Base-by-base conservation (phyloP, 2,329 filamentous ascomycete genomes). In the Trichoderma oligosporum region DNA sequence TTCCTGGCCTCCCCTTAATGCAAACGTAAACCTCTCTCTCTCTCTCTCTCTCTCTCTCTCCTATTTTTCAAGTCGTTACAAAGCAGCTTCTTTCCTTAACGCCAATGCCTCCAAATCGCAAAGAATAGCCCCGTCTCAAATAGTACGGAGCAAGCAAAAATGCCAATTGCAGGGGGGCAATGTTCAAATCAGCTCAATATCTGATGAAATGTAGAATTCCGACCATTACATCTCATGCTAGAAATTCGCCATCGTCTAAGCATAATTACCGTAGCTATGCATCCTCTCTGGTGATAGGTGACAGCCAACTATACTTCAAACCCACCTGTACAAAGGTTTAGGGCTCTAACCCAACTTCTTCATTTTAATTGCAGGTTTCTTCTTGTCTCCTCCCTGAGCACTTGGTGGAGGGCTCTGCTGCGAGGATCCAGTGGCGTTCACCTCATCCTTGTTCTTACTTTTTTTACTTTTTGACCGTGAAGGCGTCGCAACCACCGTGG, bases 401-500 rank as follows among this genome's bases (percentile, higher is more conserved):
- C 62, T 64, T n/a, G 63, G 56, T 9, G 63, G 56, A 12, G 61
- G 61, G 39, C 58, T 63, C 51, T 63, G 63, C 16, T 60, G 60
- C 3, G 57, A 58, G 2, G 61, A 56, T 12, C 52, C 46, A 9
- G 44, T 55, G 11, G 44, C 51, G 12, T 58, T 54, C 14, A 62
- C 57, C 56, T 67, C 67, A 7, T 64, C 65, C 60, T 68, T 71
- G 54, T 68, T 72, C 58, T 65, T 70, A 7, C 58, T 36, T 55
- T 69, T 70, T 60, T 67, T 62, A 29, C 52, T 61, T 58, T 68
- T 68, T 55, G 56, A 58, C 22, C 61, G 56, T 29, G 61, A 56
- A 16, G 70, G 65, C 3, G 63, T 66, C 3, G 62, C 54, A 29
- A 48, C 14, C 3, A 36, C 35, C 18, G 42, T 35, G 24, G 36